Percentiles rank a stretch among this genome's conserved stretches.
Conservation (phyloP, 1,284 basidiomycete genomes). For the Ganoderma lingzhi region DNA sequence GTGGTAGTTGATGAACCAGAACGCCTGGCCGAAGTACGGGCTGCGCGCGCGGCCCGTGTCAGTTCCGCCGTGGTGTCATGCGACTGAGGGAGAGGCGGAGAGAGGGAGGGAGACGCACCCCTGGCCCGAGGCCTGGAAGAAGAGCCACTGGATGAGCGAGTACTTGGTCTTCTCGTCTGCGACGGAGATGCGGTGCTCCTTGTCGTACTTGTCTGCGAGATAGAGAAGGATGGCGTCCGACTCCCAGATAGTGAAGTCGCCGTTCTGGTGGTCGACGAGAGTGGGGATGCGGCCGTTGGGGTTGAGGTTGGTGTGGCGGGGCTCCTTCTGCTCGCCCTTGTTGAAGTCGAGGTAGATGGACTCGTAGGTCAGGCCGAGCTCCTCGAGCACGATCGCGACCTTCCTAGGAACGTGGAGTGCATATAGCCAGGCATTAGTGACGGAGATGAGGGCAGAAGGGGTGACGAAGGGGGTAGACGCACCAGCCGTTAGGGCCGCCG, state of each 20-base stretch:
- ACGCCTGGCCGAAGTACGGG: slow-evolving; percentile 38
- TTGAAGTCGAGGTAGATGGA: slow-evolving; percentile 44
- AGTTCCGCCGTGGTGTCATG: too few relatives aligned
- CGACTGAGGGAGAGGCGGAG: too few relatives aligned
- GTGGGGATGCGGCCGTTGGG: slow-evolving; percentile 66
- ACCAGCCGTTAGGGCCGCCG: slow-evolving; percentile 18
- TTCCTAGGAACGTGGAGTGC: slow-evolving; percentile 32
- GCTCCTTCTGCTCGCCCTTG: slow-evolving; percentile 56
- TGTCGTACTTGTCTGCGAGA: slow-evolving; percentile 36
- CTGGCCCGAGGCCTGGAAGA: slow-evolving; percentile 41
- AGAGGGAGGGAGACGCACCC: slow-evolving; percentile 24
- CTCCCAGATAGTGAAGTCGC: slow-evolving; percentile 58
- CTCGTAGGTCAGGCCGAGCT: slow-evolving; percentile 35
- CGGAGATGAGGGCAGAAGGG: not conserved
- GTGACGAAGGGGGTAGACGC: not conserved
- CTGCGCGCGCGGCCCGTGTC: slow-evolving; percentile 5
- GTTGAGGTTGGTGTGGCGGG: slow-evolving; percentile 59
- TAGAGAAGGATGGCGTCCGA: slow-evolving; percentile 42
- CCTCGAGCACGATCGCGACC: slow-evolving; percentile 37
- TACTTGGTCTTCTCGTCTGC: slow-evolving; percentile 31
- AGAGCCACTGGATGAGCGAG: slow-evolving; percentile 37
- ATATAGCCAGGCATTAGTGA: too few relatives aligned
- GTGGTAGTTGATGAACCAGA: slow-evolving; percentile 41
- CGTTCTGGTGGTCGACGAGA: slow-evolving; percentile 46
- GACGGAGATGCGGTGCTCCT: slow-evolving; percentile 32